Evolutionary conservation across 345 rosid species (phyloP).

Genomic region (Gossypium australe): DNA sequence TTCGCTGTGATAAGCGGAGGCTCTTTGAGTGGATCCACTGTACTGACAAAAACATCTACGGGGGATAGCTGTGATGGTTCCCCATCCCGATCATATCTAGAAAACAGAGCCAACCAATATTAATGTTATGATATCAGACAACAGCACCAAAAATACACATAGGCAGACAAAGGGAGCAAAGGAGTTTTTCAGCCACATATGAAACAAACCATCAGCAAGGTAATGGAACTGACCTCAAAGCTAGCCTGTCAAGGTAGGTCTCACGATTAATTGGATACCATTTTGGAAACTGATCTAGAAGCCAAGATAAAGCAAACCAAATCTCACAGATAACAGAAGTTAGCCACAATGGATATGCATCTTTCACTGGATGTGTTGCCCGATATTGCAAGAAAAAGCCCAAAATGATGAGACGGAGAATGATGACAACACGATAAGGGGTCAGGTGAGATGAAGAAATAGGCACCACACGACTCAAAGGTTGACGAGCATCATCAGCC

Average conservation of each 20-base stretch:
- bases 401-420: slow-evolving; percentile 89
- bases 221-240: slow-evolving; percentile 54
- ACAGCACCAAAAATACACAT: not conserved
- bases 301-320: slow-evolving; percentile 99
- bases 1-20: not conserved
- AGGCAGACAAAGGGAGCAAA: not conserved
- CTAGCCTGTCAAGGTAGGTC: slow-evolving; percentile 90
- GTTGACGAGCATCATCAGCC: slow-evolving; percentile 88
- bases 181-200: not conserved
- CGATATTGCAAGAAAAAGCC: slow-evolving; percentile 93
- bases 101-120: not conserved
- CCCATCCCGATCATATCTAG: not conserved
- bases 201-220: not conserved
- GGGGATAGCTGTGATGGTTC: slow-evolving; percentile 1
- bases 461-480: slow-evolving; percentile 85
- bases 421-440: slow-evolving; percentile 90
- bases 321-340: slow-evolving; percentile 95
- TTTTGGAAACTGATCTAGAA: slow-evolving; percentile 96
- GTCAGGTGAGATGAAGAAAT: slow-evolving; percentile 76
- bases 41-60: not conserved
- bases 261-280: slow-evolving; percentile 94
- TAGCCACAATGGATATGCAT: slow-evolving; percentile 89
- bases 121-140: not conserved
- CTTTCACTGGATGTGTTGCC: slow-evolving; percentile 80
- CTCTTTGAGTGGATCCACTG: slow-evolving; percentile 1